Percentiles rank a stretch among this genome's conserved stretches.
phyloP scores from a whole-genome alignment of 202 grass and related monocot species.

The Musa balbisiana region DNA sequence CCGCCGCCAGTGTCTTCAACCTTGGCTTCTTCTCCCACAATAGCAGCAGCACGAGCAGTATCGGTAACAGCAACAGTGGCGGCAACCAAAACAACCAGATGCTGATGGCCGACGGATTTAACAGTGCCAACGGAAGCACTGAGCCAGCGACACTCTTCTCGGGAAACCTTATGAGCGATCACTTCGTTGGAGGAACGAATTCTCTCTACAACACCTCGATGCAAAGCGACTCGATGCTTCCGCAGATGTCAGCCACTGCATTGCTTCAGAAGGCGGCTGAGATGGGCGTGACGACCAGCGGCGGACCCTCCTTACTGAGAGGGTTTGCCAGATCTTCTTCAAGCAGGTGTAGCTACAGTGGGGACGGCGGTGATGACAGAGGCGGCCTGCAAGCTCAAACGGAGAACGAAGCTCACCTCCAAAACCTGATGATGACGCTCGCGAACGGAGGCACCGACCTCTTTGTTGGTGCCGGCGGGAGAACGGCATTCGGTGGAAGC shows the following conservation, averaged over 20 bases:
- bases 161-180: constrained; percentile 46
- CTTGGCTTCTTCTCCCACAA: constrained; percentile 17
- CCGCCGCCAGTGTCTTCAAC: background rate
- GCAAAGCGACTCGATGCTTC: constrained; percentile 35
- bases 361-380: constrained; percentile 30
- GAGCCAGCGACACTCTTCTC: constrained; percentile 48
- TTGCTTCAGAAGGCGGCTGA: constrained; percentile 91
- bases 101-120: constrained; percentile 45
- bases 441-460: constrained; percentile 39
- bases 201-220: constrained; percentile 29
- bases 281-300: constrained; percentile 73
- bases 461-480: constrained; percentile 31
- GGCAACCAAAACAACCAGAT: too few species aligned
- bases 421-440: constrained; percentile 85
- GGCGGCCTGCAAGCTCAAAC: constrained; percentile 8
- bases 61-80: constrained; percentile 14
- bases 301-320: constrained; percentile 36
- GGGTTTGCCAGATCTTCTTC: constrained; percentile 39
- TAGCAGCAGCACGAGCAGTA: background rate
- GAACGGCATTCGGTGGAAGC: too few species aligned
- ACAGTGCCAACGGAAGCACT: constrained; percentile 31
- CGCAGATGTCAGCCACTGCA: constrained; percentile 92
- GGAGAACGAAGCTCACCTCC: constrained; percentile 53
- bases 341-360: constrained; percentile 14
- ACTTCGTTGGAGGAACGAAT: constrained; percentile 4